Percentiles rank a stretch among this genome's conserved stretches.
Conservation (phyloP, 2,329 filamentous ascomycete species). For the Pyrenochaeta sp. region DNA sequence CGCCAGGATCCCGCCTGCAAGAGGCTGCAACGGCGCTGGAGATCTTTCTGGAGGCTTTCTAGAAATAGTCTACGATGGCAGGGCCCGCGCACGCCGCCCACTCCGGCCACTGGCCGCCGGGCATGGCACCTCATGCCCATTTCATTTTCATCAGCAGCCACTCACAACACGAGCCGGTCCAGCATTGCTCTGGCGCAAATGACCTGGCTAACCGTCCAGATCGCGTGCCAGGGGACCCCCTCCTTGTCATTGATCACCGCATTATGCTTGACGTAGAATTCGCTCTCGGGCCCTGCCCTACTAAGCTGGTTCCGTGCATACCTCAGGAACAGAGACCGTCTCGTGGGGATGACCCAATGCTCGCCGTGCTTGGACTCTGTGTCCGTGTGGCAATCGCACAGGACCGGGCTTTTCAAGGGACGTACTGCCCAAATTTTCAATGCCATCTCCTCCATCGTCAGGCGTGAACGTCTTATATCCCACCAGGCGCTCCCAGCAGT, state of each 20-base stretch:
- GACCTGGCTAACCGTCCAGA: constrained; percentile 46
- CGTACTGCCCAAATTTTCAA: constrained; percentile 48
- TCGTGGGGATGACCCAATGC: constrained; percentile 49
- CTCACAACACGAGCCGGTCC: constrained; percentile 47
- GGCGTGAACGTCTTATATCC: constrained; percentile 50
- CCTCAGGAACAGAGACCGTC: constrained; percentile 54
- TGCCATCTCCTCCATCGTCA: constrained; percentile 49
- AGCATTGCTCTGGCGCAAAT: constrained; percentile 48
- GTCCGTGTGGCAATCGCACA: constrained; percentile 54
- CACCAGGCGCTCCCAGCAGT: constrained; percentile 45
- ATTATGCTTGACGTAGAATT: constrained; percentile 55
- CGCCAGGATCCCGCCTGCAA: constrained; percentile 47
- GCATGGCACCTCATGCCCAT: constrained; percentile 40
- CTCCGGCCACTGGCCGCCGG: constrained; percentile 39
- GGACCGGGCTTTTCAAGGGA: constrained; percentile 48
- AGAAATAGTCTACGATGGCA: constrained; percentile 50
- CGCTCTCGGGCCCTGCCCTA: constrained; percentile 51
- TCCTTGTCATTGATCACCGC: constrained; percentile 53
- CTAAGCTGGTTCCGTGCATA: constrained; percentile 50
- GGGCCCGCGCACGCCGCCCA: constrained; percentile 35
- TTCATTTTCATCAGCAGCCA: constrained; percentile 51
- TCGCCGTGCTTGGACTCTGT: constrained; percentile 49
- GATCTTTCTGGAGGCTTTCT: constrained; percentile 52
- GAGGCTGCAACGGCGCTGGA: constrained; percentile 49
- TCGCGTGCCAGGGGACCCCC: constrained; percentile 45